Conservation (phyloP, 495 filamentous ascomycete species). For the Daldinia caldariorum region DNA sequence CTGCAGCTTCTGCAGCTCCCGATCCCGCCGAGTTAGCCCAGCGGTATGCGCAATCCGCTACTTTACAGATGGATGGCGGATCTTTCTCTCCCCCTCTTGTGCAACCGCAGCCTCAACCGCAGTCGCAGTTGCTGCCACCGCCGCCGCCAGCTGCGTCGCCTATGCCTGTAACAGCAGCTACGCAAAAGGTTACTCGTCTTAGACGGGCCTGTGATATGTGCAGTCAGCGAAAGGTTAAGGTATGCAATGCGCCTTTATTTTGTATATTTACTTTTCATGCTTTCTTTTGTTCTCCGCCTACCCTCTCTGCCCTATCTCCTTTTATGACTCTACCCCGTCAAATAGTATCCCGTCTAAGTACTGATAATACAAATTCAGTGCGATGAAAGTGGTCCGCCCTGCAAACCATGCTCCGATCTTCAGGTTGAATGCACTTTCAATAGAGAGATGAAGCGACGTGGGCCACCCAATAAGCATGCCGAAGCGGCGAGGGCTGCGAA, state of each 20-base stretch:
- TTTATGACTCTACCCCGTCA: background rate
- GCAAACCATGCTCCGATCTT: conserved; percentile 79
- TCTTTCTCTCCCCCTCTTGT: conserved; percentile 27
- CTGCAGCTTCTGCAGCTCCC: conserved; percentile 21
- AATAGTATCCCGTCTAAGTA: conserved; percentile 17
- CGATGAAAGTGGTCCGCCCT: conserved; percentile 81
- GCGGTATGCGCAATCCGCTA: conserved; percentile 47
- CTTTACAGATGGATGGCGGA: conserved; percentile 39
- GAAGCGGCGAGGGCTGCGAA: conserved; percentile 74
- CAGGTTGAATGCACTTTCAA: conserved; percentile 87
- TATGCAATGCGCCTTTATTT: conserved; percentile 47
- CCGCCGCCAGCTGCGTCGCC: conserved; percentile 11
- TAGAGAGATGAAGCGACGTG: conserved; percentile 79
- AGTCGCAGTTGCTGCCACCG: too few species aligned
- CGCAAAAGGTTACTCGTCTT: conserved; percentile 62
- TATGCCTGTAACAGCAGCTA: conserved; percentile 2
- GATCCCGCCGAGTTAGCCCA: conserved; percentile 40
- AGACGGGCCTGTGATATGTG: conserved; percentile 87
- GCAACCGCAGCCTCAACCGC: background rate
- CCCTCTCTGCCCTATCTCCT: background rate
- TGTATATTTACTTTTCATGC: too few species aligned
- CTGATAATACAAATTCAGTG: conserved; percentile 64
- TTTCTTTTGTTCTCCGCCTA: too few species aligned
- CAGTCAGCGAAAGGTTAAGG: conserved; percentile 87
- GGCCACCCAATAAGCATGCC: conserved; percentile 86